Evolutionary conservation across 2,329 filamentous ascomycete species (phyloP), one percentile per base, ranked within the genome.

Genomic region (Amphichorda felina): DNA sequence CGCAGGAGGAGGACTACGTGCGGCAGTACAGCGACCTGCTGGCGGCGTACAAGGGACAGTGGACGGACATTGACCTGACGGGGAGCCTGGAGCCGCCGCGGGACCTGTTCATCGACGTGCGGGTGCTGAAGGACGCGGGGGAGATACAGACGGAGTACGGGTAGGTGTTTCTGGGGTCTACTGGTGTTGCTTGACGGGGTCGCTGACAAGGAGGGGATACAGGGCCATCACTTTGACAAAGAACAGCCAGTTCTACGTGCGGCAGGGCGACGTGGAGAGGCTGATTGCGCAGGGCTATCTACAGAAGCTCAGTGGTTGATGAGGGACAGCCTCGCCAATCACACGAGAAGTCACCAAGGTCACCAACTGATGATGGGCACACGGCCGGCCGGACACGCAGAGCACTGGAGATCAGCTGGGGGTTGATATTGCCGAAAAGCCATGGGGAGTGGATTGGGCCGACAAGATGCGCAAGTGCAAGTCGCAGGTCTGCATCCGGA

Each of bases 101-200:
- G 47, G 91, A 98, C 59, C 63, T 98, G 36, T 98, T 96, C 56
- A 94, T 98, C 49, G 91, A 98, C 56, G 91, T 98, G 25, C 71
- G 91, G 32, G 91, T 98, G 33, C 62, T 98, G 43, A 95, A 91
- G 56, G 91, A 98, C 63, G 91, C 89, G 2, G 91, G 93, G 4
- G 91, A 98, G 65, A 95, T 98, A 44, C 89, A 98, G 63, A 98
- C 91, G 0, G 93, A 98, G 67, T 98, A 98, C 54, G 91, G 91
- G 82, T 94, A 69, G 16, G 11, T 17, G 35, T 39, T 26, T 38
- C 15, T 15, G 15, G 13, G 6, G 27, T 16, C n/a, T n/a, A 29
- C 27, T 16, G 27, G n/a, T n/a, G 34, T 48, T 55, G 27, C 54
- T 40, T 53, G 44, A n/a, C n/a, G n/a, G n/a, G n/a, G n/a, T n/a